Conservation (phyloP, 73 alveolate genomes). For the Blepharisma stoltei region DNA sequence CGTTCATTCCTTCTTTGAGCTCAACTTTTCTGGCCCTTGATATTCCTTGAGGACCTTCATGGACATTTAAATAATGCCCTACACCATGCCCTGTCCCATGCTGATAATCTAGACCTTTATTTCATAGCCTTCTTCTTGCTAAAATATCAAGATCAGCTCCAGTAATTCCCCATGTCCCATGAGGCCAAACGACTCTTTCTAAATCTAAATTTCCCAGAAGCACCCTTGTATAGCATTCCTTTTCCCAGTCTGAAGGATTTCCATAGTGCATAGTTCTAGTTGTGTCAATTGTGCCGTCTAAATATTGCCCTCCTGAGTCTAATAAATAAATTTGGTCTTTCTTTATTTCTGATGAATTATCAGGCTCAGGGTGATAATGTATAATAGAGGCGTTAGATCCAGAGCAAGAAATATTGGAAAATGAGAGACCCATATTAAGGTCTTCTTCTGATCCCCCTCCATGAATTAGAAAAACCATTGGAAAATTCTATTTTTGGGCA, state of each 20-base stretch:
- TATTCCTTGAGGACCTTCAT: slow-evolving; percentile 96
- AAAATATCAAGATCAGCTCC: slow-evolving; percentile 87
- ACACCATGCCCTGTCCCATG: slow-evolving; percentile 99
- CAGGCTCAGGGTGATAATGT: slow-evolving; percentile 92
- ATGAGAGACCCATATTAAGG: slow-evolving; percentile 74
- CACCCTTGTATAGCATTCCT: slow-evolving; percentile 90
- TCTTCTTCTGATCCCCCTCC: neutral
- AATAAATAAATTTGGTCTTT: slow-evolving; percentile 73
- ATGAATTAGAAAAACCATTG: too few species aligned
- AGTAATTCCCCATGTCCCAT: slow-evolving; percentile 40
- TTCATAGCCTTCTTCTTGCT: slow-evolving; percentile 93
- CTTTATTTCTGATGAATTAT: slow-evolving; percentile 47
- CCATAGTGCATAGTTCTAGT: slow-evolving; percentile 97
- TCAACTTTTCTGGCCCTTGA: slow-evolving; percentile 51
- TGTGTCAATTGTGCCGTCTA: slow-evolving; percentile 99
- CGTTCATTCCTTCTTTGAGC: slow-evolving; percentile 56
- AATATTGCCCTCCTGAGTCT: slow-evolving; percentile 98
- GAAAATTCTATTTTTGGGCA: too few species aligned
- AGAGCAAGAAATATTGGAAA: slow-evolving; percentile 88
- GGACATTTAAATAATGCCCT: slow-evolving; percentile 96
- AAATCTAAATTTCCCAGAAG: slow-evolving; percentile 85
- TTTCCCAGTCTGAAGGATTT: slow-evolving; percentile 75
- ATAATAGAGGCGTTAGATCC: slow-evolving; percentile 98
- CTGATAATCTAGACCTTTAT: slow-evolving; percentile 86
- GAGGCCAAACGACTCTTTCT: slow-evolving; percentile 85